Base-by-base conservation (phyloP, 2,329 filamentous ascomycete genomes). In the Trichoderma arundinaceum region DNA sequence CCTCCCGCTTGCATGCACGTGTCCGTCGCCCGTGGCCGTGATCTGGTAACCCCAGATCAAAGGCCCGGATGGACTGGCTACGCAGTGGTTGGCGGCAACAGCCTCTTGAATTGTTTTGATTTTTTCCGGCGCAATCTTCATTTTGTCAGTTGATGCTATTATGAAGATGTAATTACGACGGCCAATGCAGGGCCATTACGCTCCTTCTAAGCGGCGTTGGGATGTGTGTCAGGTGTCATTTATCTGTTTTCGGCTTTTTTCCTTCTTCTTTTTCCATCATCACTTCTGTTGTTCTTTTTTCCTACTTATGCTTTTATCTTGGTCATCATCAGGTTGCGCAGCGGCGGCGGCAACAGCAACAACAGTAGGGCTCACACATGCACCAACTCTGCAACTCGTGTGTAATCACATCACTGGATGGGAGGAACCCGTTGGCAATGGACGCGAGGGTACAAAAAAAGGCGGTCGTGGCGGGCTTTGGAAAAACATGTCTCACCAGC, bases 91-190 rank as follows among this genome's bases (percentile, higher is more conserved):
- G 57, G 44, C 28, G 41, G 13, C 41, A 46, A 38, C 35, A 52
- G 49, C 38, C 19, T 51, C 41, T 62, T 22, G 44, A 46, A 43
- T 44, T 60, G 61, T 53, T 66, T 58, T 64, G 44, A 52, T 65
- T 65, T 63, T 44, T 48, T 44, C 62, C 63, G 38, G 54, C 49
- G 54, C 48, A 61, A 52, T 46, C 54, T 49, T 67, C 49, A 59
- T 65, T 66, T 60, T 33, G 41, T 66, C 44, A 17, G 41, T 56
- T 61, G 62, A 67, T 67, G 66, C 51, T 65, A 61, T 66, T 64
- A 66, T 71, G 74, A 76, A 74, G 73, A 75, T 75, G 75, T 78
- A 78, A 78, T 78, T 72, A 77, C 71, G 76, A 77, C 74, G 76
- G 76, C 72, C 74, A 54, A 61, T 57, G 65, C 65, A 51, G 65